Conservation (phyloP, 148 eudicot species). For the Heliamphora exappendiculata region DNA sequence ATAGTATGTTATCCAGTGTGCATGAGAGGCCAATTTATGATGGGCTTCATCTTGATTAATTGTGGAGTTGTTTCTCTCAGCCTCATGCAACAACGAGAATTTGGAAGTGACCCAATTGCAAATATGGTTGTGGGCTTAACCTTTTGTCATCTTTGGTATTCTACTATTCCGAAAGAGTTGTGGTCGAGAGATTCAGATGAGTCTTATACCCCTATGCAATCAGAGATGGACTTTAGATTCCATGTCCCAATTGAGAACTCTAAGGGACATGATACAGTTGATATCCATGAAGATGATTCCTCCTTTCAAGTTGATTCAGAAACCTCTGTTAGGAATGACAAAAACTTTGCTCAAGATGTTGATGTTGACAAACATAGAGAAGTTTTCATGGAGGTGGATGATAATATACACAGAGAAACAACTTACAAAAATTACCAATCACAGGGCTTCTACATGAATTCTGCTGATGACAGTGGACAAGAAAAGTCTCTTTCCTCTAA, state of each 20-base stretch:
- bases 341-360: slow-evolving; percentile 20
- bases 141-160: slow-evolving; percentile 61
- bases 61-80: slow-evolving; percentile 14
- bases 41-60: background rate
- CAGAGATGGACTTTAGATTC: slow-evolving; percentile 27
- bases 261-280: slow-evolving; percentile 32
- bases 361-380: slow-evolving; percentile 15
- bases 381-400: slow-evolving; percentile 26
- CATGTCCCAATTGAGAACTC: slow-evolving; percentile 24
- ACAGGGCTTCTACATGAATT: slow-evolving; percentile 26
- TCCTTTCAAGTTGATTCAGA: slow-evolving; percentile 36
- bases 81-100: slow-evolving; percentile 33
- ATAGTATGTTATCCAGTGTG: background rate
- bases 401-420: slow-evolving; percentile 19
- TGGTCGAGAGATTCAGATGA: slow-evolving; percentile 29
- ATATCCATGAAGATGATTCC: slow-evolving; percentile 31
- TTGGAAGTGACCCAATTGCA: slow-evolving; percentile 43
- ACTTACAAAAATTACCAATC: slow-evolving; percentile 14
- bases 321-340: slow-evolving; percentile 60
- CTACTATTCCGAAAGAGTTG: slow-evolving; percentile 38
- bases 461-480: slow-evolving; percentile 29
- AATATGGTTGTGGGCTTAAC: slow-evolving; percentile 70
- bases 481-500: slow-evolving; percentile 18
- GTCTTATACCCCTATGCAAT: slow-evolving; percentile 22
- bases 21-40: background rate